These are phyloP conservation scores for Alternaria sp. DNA, from an alignment of 2,329 filamentous ascomycete genomes.

Conservation along the genomic window DNA sequence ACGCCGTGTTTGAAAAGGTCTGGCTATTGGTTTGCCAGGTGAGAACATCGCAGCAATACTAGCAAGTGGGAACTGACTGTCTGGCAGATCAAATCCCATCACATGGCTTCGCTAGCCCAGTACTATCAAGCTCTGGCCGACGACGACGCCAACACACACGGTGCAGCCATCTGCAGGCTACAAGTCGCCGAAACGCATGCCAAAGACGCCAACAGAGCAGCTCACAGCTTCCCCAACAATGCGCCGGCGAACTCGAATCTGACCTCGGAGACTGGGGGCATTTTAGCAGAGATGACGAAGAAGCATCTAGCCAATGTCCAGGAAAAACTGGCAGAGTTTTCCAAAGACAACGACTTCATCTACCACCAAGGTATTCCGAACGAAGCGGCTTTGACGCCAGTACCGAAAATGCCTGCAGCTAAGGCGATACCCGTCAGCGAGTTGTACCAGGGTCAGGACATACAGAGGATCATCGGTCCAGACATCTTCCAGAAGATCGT, in stretches of 20 bases:
- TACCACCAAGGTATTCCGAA: constrained; percentile 93
- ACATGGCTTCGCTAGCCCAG: constrained; percentile 86
- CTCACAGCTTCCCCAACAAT: constrained; percentile 80
- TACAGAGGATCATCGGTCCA: constrained; percentile 93
- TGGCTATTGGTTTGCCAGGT: constrained; percentile 87
- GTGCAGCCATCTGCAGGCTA: constrained; percentile 81
- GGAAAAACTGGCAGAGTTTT: constrained; percentile 76
- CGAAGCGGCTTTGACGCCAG: constrained; percentile 80
- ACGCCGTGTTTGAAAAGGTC: constrained; percentile 90
- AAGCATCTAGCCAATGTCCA: constrained; percentile 82
- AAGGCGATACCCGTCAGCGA: constrained; percentile 98
- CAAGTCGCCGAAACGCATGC: constrained; percentile 80
- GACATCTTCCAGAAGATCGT: constrained; percentile 98
- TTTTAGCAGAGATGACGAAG: constrained; percentile 82
- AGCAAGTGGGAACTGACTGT: constrained; percentile 15
- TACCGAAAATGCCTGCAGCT: constrained; percentile 90
- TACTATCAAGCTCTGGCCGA: constrained; percentile 94
- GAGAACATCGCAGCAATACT: constrained; percentile 39
- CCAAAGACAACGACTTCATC: constrained; percentile 97
- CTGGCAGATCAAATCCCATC: constrained; percentile 74
- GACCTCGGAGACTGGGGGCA: constrained; percentile 76
- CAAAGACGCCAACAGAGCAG: constrained; percentile 78
- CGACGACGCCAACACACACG: constrained; percentile 86
- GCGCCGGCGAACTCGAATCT: constrained; percentile 85
- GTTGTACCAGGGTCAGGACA: constrained; percentile 95